Evolutionary conservation across 2,329 filamentous ascomycete species (phyloP).

Genomic region (Alternaria solani): DNA sequence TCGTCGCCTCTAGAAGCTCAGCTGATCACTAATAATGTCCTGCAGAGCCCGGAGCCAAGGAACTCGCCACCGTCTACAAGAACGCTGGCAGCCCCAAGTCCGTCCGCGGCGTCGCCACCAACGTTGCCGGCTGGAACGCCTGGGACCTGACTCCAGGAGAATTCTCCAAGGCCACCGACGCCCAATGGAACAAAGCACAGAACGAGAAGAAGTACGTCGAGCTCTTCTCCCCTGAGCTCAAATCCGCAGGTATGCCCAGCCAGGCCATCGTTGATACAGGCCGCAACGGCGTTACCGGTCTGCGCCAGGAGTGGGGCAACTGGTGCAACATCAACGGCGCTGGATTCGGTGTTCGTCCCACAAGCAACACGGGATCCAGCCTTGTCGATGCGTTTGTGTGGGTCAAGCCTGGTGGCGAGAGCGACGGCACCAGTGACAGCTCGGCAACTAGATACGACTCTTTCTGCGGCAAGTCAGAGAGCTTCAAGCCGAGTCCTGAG

Average conservation of each 20-base stretch:
- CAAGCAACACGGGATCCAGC: constrained; percentile 64
- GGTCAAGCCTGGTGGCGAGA: constrained; percentile 72
- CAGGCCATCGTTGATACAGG: constrained; percentile 65
- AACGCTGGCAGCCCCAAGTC: constrained; percentile 57
- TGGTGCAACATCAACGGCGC: constrained; percentile 74
- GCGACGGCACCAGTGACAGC: constrained; percentile 57
- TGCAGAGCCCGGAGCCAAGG: constrained; percentile 57
- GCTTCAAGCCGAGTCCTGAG: constrained; percentile 71
- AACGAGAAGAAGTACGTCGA: constrained; percentile 64
- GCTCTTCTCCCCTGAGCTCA: constrained; percentile 60
- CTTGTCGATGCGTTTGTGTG: constrained; percentile 73
- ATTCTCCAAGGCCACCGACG: constrained; percentile 46
- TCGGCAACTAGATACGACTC: constrained; percentile 62
- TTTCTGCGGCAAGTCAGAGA: constrained; percentile 64
- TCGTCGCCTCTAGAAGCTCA: neutral
- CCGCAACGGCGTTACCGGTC: constrained; percentile 63
- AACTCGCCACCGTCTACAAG: constrained; percentile 60
- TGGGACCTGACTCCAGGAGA: constrained; percentile 55
- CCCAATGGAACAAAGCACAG: constrained; percentile 54
- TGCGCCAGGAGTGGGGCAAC: constrained; percentile 66
- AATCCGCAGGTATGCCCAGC: constrained; percentile 58
- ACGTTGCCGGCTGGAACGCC: constrained; percentile 68
- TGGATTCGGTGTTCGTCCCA: constrained; percentile 69
- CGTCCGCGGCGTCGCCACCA: constrained; percentile 64
- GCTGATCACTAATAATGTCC: neutral